phyloP scores from a whole-genome alignment of 1,284 basidiomycete species.

The Grifola frondosa region DNA sequence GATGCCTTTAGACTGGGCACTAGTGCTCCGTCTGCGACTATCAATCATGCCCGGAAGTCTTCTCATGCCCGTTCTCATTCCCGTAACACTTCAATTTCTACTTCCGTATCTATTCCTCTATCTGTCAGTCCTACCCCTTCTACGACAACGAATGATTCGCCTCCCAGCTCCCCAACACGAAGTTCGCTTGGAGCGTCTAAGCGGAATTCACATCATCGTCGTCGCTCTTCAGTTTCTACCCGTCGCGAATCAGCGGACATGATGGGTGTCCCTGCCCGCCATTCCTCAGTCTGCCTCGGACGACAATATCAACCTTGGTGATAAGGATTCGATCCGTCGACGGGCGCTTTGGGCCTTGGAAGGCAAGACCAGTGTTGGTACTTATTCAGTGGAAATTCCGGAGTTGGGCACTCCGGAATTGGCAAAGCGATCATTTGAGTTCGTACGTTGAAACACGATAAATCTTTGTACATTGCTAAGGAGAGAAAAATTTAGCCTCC shows the following conservation, averaged over 20 bases:
- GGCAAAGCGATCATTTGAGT: conserved; percentile 57
- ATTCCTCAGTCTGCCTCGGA: conserved; percentile 55
- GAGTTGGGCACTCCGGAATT: conserved; percentile 61
- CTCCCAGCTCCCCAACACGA: conserved; percentile 30
- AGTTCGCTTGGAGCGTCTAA: conserved; percentile 43
- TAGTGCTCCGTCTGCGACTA: conserved; percentile 27
- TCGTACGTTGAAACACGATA: no score
- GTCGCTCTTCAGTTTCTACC: conserved; percentile 82
- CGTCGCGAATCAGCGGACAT: conserved; percentile 79
- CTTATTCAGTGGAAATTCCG: conserved; percentile 76
- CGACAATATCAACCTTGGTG: conserved; percentile 65
- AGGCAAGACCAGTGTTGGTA: conserved; percentile 62
- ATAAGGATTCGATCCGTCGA: conserved; percentile 75
- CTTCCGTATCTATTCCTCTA: conserved; percentile 31
- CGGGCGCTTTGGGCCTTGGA: conserved; percentile 78
- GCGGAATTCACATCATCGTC: conserved; percentile 74
- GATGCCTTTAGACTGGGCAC: conserved; percentile 51
- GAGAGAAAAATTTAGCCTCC: conserved; percentile 34
- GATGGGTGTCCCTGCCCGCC: conserved; percentile 72
- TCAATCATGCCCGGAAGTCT: conserved; percentile 34
- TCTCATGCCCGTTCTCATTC: conserved; percentile 70
- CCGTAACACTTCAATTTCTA: conserved; percentile 53
- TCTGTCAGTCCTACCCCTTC: conserved; percentile 34
- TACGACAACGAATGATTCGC: conserved; percentile 38
- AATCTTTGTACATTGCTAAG: no score